Percentiles rank a stretch among this genome's conserved stretches.
Conservation (phyloP, 331 rosid species). For the Ulmus americana region DNA sequence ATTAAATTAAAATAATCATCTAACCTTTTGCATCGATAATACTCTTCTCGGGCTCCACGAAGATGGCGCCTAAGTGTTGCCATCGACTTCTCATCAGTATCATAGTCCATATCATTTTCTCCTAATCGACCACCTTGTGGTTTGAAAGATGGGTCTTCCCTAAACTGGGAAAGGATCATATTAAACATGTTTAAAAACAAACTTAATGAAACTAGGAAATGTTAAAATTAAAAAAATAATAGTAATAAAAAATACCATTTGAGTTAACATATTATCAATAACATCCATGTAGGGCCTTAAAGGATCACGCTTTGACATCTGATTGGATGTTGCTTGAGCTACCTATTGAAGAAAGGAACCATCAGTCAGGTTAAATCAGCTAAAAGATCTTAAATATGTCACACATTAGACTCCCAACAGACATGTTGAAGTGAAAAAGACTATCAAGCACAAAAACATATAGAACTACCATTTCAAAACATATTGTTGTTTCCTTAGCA, state of each 20-base stretch:
- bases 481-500: not conserved
- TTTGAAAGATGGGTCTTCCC: slow-evolving; percentile 86
- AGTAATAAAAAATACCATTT: slow-evolving; percentile 53
- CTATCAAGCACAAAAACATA: not conserved
- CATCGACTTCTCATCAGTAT: slow-evolving; percentile 98
- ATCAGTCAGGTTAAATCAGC: slow-evolving; percentile 2
- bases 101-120: slow-evolving; percentile 85
- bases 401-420: not conserved
- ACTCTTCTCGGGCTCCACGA: slow-evolving; percentile 77
- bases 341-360: slow-evolving; percentile 48
- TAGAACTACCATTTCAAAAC: not conserved
- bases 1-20: not conserved
- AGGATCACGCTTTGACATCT: slow-evolving; percentile 86
- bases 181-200: slow-evolving; percentile 24
- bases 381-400: not conserved
- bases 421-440: slow-evolving; percentile 1
- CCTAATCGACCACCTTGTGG: slow-evolving; percentile 87
- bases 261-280: slow-evolving; percentile 63
- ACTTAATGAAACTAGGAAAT: slow-evolving; percentile 6
- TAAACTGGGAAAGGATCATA: slow-evolving; percentile 45
- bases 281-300: slow-evolving; percentile 84
- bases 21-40: slow-evolving; percentile 82
- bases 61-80: slow-evolving; percentile 87
- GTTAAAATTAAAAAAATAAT: not conserved
- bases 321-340: slow-evolving; percentile 89